These are phyloP conservation scores for Aspergillus ibericus DNA, from an alignment of 2,329 filamentous ascomycete genomes.

Conservation along the genomic window DNA sequence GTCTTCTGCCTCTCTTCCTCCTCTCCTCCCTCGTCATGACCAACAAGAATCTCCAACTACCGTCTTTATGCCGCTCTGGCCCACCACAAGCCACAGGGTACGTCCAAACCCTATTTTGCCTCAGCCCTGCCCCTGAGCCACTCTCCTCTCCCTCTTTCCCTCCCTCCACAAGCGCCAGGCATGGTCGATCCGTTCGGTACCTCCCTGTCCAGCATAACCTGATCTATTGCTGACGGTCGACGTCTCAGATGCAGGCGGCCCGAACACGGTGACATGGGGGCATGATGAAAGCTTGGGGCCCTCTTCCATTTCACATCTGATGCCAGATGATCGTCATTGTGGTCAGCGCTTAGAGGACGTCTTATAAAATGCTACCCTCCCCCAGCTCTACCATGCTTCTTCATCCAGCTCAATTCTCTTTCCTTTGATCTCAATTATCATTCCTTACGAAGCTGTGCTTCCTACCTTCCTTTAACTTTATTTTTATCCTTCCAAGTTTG, in stretches of 20 bases:
- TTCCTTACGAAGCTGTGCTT: conserved; percentile 1
- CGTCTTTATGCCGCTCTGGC: background rate
- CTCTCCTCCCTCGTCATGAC: background rate
- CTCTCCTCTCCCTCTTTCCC: background rate
- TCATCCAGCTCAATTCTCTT: background rate
- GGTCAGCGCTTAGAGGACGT: background rate
- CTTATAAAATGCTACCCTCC: background rate
- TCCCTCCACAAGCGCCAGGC: background rate
- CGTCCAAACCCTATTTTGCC: background rate
- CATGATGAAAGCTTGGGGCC: background rate
- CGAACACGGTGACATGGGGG: background rate
- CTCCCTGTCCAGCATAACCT: background rate
- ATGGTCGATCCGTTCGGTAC: background rate
- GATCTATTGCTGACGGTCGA: conserved; percentile 7
- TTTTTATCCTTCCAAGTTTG: background rate
- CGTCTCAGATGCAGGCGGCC: background rate
- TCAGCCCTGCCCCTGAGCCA: conserved; percentile 4
- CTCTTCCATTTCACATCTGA: background rate
- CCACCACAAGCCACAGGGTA: background rate
- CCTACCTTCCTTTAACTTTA: background rate
- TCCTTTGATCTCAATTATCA: background rate
- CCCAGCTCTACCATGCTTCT: background rate
- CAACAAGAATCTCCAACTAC: background rate
- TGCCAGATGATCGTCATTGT: background rate
- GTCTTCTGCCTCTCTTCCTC: background rate